Conservation (phyloP, 495 filamentous ascomycete genomes). For the Massariosphaeria phaeospora region DNA sequence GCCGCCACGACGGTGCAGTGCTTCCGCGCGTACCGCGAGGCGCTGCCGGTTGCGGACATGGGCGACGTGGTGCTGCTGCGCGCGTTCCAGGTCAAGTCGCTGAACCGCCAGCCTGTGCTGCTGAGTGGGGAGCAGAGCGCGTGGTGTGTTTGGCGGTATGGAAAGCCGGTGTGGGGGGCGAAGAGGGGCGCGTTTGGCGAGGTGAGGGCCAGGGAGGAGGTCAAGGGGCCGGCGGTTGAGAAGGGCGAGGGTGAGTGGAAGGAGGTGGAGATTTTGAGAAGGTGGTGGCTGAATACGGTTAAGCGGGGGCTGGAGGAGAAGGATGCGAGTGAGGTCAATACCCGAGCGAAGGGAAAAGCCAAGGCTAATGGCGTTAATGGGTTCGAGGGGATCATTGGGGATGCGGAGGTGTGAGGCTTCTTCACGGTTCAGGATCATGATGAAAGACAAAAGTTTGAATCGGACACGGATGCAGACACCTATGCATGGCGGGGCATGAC, state of each 20-base stretch:
- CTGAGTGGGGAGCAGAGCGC: slow-evolving; percentile 43
- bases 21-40: slow-evolving; percentile 66
- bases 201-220: slow-evolving; percentile 43
- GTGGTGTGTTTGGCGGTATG: slow-evolving; percentile 41
- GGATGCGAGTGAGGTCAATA: slow-evolving; percentile 36
- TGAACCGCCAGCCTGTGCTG: slow-evolving; percentile 46
- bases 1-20: slow-evolving; percentile 52
- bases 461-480: background rate
- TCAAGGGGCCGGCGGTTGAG: slow-evolving; percentile 62
- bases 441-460: no score
- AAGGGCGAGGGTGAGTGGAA: slow-evolving; percentile 54
- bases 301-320: slow-evolving; percentile 1
- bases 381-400: background rate
- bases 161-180: slow-evolving; percentile 32
- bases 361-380: slow-evolving; percentile 37
- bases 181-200: slow-evolving; percentile 37
- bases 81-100: slow-evolving; percentile 62
- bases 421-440: no score
- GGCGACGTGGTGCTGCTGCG: slow-evolving; percentile 76
- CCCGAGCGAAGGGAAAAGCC: slow-evolving; percentile 13
- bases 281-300: slow-evolving; percentile 46
- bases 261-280: slow-evolving; percentile 51
- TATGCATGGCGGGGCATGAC: no score
- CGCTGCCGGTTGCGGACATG: slow-evolving; percentile 60
- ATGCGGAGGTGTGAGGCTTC: background rate